Conservation (phyloP, 1,284 basidiomycete species). For the Ganoderma meredithae region DNA sequence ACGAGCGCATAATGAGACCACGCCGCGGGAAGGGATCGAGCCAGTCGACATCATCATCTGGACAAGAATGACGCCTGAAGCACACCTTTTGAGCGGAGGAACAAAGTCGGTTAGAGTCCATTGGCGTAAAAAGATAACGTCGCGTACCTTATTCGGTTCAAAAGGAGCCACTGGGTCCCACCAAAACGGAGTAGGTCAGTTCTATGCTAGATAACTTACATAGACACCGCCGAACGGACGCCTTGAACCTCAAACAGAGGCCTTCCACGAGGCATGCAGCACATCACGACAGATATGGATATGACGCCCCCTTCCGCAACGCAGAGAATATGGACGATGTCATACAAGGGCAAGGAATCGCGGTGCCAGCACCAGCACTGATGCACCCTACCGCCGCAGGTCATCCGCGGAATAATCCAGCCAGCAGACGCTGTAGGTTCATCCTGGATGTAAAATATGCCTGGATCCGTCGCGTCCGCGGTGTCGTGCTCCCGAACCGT, state of each 20-base stretch:
- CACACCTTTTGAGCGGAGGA: not conserved
- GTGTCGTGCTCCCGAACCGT: not conserved
- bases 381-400: conserved; percentile 1
- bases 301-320: not conserved
- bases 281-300: too few relatives aligned
- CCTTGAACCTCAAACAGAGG: not conserved
- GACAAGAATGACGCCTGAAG: not conserved
- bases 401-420: not conserved
- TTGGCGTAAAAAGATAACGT: not conserved
- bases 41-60: not conserved
- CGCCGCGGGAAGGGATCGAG: not conserved
- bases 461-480: not conserved
- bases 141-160: not conserved
- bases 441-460: not conserved
- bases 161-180: not conserved
- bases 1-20: not conserved
- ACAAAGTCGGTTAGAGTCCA: not conserved
- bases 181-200: too few relatives aligned
- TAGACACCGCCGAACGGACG: not conserved
- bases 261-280: not conserved
- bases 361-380: not conserved
- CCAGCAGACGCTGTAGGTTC: not conserved
- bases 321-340: not conserved
- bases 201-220: not conserved
- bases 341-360: not conserved